Conservation (phyloP, 2,329 filamentous ascomycete species). For the Graphilbum sp. region DNA sequence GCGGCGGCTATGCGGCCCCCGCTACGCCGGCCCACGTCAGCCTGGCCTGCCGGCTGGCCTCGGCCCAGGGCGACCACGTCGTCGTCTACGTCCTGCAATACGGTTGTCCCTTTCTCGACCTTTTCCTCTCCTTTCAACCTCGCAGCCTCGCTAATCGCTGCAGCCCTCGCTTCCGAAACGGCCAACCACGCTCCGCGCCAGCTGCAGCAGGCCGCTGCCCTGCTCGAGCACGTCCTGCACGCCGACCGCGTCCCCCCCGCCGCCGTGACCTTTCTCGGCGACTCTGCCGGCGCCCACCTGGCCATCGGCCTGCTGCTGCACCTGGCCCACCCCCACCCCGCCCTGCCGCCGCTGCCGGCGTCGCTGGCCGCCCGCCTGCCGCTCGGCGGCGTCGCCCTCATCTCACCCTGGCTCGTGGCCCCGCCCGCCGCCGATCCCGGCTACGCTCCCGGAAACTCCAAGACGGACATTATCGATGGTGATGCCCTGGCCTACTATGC, state of each 20-base stretch:
- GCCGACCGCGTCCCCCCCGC: not conserved
- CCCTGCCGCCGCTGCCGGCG: not conserved
- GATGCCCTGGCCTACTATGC: constrained; percentile 2
- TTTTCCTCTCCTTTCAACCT: not conserved
- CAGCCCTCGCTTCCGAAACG: constrained; percentile 1
- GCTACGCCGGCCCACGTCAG: constrained; percentile 1
- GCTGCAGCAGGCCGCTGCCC: constrained; percentile 1
- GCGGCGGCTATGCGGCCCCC: constrained; percentile 3
- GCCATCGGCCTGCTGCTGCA: constrained; percentile 2
- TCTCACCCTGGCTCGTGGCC: constrained; percentile 3
- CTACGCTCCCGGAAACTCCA: not conserved
- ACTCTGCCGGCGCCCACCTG: constrained; percentile 3
- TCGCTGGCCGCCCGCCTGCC: not conserved
- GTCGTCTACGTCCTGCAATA: constrained; percentile 3
- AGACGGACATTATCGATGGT: not conserved
- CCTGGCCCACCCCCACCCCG: constrained; percentile 3
- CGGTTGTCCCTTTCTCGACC: not conserved
- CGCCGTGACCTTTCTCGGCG: constrained; percentile 1
- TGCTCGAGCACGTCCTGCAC: not conserved
- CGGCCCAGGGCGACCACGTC: not conserved
- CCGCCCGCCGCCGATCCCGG: not conserved
- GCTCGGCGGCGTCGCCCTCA: constrained; percentile 2
- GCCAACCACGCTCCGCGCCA: constrained; percentile 4
- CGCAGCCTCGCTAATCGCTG: not conserved
- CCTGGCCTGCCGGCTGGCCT: constrained; percentile 1